Conservation (phyloP, 129 eudicot species). For the Heracleum sosnowskyi region DNA sequence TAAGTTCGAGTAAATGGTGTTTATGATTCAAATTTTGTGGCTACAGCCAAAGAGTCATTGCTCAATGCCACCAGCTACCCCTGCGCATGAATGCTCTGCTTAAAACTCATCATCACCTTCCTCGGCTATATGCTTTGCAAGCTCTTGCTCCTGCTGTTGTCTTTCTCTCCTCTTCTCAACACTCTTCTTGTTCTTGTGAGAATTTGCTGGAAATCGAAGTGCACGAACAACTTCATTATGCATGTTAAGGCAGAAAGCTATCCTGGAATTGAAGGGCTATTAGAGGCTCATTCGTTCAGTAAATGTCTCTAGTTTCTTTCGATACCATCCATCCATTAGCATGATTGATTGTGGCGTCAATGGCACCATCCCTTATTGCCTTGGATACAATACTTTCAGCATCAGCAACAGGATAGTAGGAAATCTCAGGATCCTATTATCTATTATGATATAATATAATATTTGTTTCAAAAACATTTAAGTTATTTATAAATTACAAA, state of each 20-base stretch:
- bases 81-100: neutral
- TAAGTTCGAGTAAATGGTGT: no score
- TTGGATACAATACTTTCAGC: constrained; percentile 91
- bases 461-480: no score
- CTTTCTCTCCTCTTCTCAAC: constrained; percentile 97
- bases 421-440: no score
- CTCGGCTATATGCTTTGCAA: constrained; percentile 90
- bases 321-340: constrained; percentile 92
- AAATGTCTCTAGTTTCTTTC: constrained; percentile 84
- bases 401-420: constrained; percentile 88
- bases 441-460: no score
- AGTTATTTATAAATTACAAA: no score
- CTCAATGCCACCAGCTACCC: neutral
- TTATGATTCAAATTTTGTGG: constrained; percentile 1
- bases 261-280: constrained; percentile 76
- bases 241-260: constrained; percentile 90
- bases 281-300: constrained; percentile 90
- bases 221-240: constrained; percentile 95
- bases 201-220: constrained; percentile 68
- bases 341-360: constrained; percentile 88
- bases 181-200: constrained; percentile 84
- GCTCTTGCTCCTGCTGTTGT: constrained; percentile 96
- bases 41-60: neutral
- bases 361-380: constrained; percentile 96
- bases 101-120: constrained; percentile 90